phyloP scores from a whole-genome alignment of 306 rosid species.

The Cucurbita ficifolia region DNA sequence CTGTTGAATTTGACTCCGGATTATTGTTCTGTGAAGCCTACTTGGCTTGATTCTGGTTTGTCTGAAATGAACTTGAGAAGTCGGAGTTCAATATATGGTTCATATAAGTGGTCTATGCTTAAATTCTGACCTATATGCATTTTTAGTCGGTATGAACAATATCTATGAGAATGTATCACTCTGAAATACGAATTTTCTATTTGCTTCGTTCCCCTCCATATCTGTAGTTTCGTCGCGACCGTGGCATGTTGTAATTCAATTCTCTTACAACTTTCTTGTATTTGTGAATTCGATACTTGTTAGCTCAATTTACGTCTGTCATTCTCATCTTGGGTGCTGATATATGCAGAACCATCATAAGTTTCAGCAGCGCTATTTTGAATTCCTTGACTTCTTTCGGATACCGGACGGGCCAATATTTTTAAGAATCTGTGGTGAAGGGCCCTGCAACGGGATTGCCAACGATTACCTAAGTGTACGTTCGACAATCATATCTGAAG shows the following conservation, averaged over 20 bases:
- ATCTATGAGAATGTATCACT: neutral
- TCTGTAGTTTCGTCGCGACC: no score
- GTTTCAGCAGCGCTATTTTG: constrained; percentile 78
- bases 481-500: neutral
- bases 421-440: constrained; percentile 68
- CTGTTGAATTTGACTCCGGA: neutral
- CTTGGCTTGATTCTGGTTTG: neutral
- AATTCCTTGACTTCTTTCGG: constrained; percentile 64
- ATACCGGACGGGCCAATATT: constrained; percentile 69
- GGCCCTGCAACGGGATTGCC: constrained; percentile 38
- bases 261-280: neutral
- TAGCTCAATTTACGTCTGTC: neutral
- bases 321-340: constrained; percentile 1
- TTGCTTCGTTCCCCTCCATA: neutral
- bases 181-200: neutral
- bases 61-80: neutral
- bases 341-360: constrained; percentile 52
- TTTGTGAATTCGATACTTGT: neutral
- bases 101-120: neutral
- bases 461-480: constrained; percentile 67
- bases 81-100: neutral
- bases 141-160: neutral
- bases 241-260: neutral
- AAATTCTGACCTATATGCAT: neutral
- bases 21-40: neutral